Percentiles rank a stretch among this genome's conserved stretches.
Evolutionary conservation across 2,329 filamentous ascomycete genomes (phyloP).

Genomic region (Diplodia sapinea): DNA sequence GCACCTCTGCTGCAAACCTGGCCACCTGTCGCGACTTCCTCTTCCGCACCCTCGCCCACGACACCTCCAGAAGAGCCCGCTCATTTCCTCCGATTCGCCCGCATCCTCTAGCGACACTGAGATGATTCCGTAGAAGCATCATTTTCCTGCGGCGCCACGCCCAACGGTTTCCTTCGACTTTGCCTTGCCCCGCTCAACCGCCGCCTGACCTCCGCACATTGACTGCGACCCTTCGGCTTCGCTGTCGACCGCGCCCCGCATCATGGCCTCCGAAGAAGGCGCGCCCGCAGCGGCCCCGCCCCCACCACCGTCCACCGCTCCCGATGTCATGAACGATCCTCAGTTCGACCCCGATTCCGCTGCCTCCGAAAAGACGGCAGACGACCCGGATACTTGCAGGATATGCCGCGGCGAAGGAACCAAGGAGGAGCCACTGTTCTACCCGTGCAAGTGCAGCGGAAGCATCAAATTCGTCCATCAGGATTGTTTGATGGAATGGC

Average conservation of each 20-base stretch:
- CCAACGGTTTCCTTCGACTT: neutral
- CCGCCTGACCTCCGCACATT: neutral
- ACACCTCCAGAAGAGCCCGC: neutral
- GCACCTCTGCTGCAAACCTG: neutral
- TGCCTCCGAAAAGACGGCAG: conserved; percentile 40
- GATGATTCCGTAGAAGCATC: conserved; percentile 27
- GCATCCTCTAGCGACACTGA: conserved; percentile 11
- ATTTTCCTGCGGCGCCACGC: conserved; percentile 15
- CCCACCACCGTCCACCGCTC: neutral
- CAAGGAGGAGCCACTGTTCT: conserved; percentile 84
- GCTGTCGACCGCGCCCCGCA: neutral
- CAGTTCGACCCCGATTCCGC: conserved; percentile 52
- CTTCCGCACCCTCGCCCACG: neutral
- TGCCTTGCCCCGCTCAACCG: neutral
- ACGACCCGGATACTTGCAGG: conserved; percentile 83
- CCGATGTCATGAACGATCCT: conserved; percentile 64
- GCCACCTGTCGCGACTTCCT: conserved; percentile 1
- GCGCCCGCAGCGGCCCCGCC: conserved; percentile 1
- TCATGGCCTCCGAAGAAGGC: conserved; percentile 25
- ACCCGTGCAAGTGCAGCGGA: conserved; percentile 97
- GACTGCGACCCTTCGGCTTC: neutral
- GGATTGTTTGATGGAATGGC: conserved; percentile 97
- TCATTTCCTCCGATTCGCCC: neutral
- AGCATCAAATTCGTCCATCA: conserved; percentile 99
- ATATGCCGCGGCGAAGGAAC: conserved; percentile 94